These are phyloP conservation scores for Penicillium sp. DNA, from an alignment of 2,329 filamentous ascomycete genomes.

Conservation along the genomic window DNA sequence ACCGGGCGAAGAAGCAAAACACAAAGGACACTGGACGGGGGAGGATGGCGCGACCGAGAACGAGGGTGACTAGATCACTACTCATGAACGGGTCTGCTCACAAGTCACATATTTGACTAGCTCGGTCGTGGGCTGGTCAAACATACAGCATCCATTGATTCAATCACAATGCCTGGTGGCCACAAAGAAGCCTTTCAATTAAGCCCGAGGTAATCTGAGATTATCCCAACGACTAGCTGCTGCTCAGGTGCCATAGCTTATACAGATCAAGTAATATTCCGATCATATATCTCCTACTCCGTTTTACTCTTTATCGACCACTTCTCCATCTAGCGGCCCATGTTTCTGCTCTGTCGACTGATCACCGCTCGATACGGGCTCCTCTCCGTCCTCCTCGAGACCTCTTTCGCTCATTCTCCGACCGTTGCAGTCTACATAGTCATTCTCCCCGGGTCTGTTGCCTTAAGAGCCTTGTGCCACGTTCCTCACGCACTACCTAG, in stretches of 20 bases:
- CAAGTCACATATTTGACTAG: not conserved
- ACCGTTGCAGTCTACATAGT: constrained; percentile 1
- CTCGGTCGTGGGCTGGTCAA: not conserved
- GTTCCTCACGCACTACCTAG: constrained; percentile 5
- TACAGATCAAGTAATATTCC: not conserved
- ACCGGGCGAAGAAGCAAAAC: not conserved
- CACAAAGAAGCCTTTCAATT: not conserved
- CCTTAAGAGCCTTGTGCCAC: constrained; percentile 11
- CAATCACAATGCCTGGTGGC: not conserved
- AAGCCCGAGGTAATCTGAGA: not conserved
- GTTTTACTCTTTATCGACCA: not conserved
- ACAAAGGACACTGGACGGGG: not conserved
- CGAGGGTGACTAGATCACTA: not conserved
- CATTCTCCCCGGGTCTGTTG: not conserved
- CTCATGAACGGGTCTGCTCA: not conserved
- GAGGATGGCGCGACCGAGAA: not conserved
- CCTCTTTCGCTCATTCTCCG: not conserved
- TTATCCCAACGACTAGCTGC: not conserved
- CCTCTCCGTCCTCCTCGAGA: not conserved
- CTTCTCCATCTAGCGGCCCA: not conserved
- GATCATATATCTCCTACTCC: too few relatives aligned
- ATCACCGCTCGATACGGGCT: not conserved
- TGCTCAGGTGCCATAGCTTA: not conserved
- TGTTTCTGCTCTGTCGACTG: not conserved
- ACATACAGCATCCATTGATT: not conserved